Evolutionary conservation across 345 rosid genomes (phyloP).

Genomic region (Turritis glabra): DNA sequence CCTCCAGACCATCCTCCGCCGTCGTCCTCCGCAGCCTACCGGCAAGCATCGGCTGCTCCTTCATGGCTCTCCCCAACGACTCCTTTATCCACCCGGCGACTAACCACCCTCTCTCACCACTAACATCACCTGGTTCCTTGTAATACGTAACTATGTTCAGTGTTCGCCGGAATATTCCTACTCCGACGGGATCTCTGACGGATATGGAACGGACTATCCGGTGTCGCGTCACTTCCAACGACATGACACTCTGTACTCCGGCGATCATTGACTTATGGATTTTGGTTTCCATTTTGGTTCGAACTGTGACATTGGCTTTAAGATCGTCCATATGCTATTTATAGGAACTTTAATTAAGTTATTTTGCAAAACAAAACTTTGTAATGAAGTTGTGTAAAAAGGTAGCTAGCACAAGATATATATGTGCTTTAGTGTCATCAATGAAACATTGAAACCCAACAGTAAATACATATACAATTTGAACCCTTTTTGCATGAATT

Average conservation of each 20-base stretch:
- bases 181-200: slow-evolving; percentile 35
- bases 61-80: slow-evolving; percentile 58
- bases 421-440: background rate
- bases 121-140: slow-evolving; percentile 38
- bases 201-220: slow-evolving; percentile 46
- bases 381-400: background rate
- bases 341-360: slow-evolving; percentile 1
- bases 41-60: slow-evolving; percentile 56
- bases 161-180: slow-evolving; percentile 48
- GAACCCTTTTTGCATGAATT: slow-evolving; percentile 6
- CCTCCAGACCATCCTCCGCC: slow-evolving; percentile 50
- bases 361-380: background rate
- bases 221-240: slow-evolving; percentile 55
- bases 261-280: slow-evolving; percentile 45
- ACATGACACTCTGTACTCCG: slow-evolving; percentile 54
- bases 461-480: background rate
- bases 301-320: slow-evolving; percentile 1
- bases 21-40: slow-evolving; percentile 59
- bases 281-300: slow-evolving; percentile 32
- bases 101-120: slow-evolving; percentile 56
- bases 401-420: background rate
- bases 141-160: slow-evolving; percentile 57
- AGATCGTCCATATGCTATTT: background rate
- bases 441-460: background rate
- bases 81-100: slow-evolving; percentile 77